These are phyloP conservation scores for Phlebopus sp. DNA, from an alignment of 1,284 basidiomycete genomes.

Conservation along the genomic window DNA sequence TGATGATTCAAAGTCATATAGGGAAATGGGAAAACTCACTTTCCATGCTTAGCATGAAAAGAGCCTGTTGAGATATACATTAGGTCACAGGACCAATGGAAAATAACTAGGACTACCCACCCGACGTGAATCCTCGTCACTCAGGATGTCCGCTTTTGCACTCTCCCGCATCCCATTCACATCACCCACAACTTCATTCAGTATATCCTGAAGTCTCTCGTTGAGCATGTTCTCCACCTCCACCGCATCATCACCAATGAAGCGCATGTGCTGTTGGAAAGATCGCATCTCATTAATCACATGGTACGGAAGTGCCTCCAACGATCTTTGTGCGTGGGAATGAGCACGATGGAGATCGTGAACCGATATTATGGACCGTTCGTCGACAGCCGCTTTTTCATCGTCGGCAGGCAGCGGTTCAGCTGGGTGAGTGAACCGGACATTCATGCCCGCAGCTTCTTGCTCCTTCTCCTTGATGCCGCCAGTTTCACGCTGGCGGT, in stretches of 20 bases:
- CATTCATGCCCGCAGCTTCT: slow-evolving; percentile 2
- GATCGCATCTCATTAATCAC: slow-evolving; percentile 45
- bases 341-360: slow-evolving; percentile 15
- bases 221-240: slow-evolving; percentile 31
- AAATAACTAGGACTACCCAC: slow-evolving; percentile 28
- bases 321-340: slow-evolving; percentile 30
- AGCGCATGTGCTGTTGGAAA: slow-evolving; percentile 47
- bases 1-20: neutral
- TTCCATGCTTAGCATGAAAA: slow-evolving; percentile 54
- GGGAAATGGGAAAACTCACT: slow-evolving; percentile 35
- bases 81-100: neutral
- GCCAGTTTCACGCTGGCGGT: slow-evolving; percentile 31
- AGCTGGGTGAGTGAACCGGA: slow-evolving; percentile 3
- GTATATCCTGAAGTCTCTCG: slow-evolving; percentile 38
- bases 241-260: slow-evolving; percentile 31
- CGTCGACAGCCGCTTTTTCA: neutral
- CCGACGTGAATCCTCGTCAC: slow-evolving; percentile 47
- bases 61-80: slow-evolving; percentile 33
- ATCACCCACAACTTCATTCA: slow-evolving; percentile 48
- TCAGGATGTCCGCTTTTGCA: slow-evolving; percentile 47
- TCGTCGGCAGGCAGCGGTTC: neutral
- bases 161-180: slow-evolving; percentile 37
- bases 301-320: slow-evolving; percentile 49
- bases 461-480: slow-evolving; percentile 12
- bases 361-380: slow-evolving; percentile 4